Conservation (phyloP, 495 filamentous ascomycete genomes). For the Aspergillus asperescens region DNA sequence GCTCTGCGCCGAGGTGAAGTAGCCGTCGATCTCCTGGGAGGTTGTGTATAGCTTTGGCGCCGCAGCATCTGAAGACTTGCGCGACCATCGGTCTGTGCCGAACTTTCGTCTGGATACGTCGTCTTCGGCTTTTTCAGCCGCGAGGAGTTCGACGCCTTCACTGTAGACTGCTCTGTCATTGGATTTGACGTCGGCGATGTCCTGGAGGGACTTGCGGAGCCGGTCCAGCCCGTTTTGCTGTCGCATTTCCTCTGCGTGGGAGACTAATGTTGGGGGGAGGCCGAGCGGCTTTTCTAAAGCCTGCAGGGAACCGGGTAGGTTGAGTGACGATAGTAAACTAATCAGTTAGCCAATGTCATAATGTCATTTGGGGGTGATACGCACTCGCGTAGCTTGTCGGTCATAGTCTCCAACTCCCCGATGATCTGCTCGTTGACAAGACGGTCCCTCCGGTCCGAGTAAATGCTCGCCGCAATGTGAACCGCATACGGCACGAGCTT, state of each 20-base stretch:
- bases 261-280: constrained; percentile 73
- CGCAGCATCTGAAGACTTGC: constrained; percentile 62
- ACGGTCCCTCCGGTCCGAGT: constrained; percentile 84
- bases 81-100: constrained; percentile 81
- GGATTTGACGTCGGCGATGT: constrained; percentile 78
- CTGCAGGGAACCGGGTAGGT: constrained; percentile 88
- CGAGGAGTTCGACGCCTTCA: constrained; percentile 72
- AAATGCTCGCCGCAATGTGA: constrained; percentile 90
- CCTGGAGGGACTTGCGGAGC: constrained; percentile 69
- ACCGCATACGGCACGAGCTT: constrained; percentile 95
- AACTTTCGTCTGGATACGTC: constrained; percentile 67
- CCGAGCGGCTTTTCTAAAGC: constrained; percentile 93
- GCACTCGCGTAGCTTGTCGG: constrained; percentile 68
- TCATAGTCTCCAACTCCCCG: constrained; percentile 76
- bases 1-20: constrained; percentile 76
- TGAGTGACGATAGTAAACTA: constrained; percentile 69
- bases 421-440: constrained; percentile 82
- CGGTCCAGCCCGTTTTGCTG: constrained; percentile 80
- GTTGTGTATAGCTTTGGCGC: constrained; percentile 71
- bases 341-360: not conserved
- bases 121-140: constrained; percentile 79
- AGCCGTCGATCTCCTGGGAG: constrained; percentile 74
- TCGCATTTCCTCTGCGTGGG: constrained; percentile 92
- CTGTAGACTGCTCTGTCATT: constrained; percentile 70
- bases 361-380: constrained; percentile 3